phyloP scores from a whole-genome alignment of 2,329 filamentous ascomycete species.

The Hymenoscyphus linearis region DNA sequence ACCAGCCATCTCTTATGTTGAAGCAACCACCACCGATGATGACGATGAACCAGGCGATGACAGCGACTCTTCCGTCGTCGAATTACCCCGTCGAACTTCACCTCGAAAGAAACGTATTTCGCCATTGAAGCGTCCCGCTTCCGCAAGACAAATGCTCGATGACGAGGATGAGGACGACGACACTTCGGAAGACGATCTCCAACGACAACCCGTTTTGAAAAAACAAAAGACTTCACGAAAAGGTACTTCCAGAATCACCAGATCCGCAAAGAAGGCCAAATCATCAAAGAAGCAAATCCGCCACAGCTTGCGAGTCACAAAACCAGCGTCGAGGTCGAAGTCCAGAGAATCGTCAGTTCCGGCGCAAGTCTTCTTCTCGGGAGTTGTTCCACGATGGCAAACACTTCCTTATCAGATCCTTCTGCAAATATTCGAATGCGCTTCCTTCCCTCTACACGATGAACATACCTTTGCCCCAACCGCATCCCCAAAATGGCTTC shows the following conservation, averaged over 20 bases:
- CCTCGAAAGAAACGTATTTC: background rate
- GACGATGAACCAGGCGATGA: conserved; percentile 1
- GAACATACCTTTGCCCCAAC: conserved; percentile 40
- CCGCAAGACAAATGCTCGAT: background rate
- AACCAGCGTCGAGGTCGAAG: background rate
- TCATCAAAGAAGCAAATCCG: background rate
- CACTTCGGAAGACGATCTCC: conserved; percentile 5
- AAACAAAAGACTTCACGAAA: conserved; percentile 15
- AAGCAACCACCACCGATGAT: conserved; percentile 14
- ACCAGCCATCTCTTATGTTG: conserved; percentile 26
- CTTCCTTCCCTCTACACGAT: conserved; percentile 53
- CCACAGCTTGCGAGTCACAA: background rate
- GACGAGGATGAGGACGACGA: background rate
- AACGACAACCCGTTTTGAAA: conserved; percentile 13
- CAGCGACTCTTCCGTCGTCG: background rate
- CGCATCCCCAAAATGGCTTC: conserved; percentile 54
- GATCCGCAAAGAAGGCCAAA: background rate
- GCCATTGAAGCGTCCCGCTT: background rate
- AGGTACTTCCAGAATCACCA: conserved; percentile 7
- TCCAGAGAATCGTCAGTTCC: background rate
- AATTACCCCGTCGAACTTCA: background rate
- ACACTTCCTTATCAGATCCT: conserved; percentile 65
- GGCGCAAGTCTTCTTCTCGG: conserved; percentile 8
- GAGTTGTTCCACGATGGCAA: conserved; percentile 50
- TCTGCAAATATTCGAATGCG: conserved; percentile 63